A percentile compares a stretch with the other conserved stretches of the same genome.
Evolutionary conservation across 129 eudicot genomes (phyloP).

Genomic region (Pseudognaphalium luteoalbum): DNA sequence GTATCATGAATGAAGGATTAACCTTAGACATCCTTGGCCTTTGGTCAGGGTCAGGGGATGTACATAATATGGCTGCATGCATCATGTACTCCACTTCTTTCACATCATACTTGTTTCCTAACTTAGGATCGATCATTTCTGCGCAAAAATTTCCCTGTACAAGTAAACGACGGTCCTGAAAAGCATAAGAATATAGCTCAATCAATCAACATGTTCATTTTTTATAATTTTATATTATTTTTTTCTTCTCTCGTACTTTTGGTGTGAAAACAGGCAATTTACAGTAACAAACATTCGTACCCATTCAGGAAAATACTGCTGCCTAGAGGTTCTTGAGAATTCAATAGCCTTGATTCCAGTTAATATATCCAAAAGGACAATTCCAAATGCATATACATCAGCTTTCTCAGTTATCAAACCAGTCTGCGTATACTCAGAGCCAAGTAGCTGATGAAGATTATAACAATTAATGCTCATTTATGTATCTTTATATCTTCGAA

Average conservation of each 20-base stretch:
- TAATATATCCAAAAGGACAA: conserved; percentile 50
- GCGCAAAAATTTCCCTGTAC: conserved; percentile 16
- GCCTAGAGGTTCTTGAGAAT: conserved; percentile 39
- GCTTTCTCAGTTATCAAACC: conserved; percentile 70
- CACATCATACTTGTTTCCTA: conserved; percentile 35
- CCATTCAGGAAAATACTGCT: conserved; percentile 36
- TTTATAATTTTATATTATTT: not conserved
- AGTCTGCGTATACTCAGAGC: conserved; percentile 49
- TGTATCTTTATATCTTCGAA: not conserved
- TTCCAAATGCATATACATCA: conserved; percentile 56
- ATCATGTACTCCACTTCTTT: conserved; percentile 44
- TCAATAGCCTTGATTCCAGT: conserved; percentile 49
- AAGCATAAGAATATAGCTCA: not conserved
- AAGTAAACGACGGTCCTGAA: conserved; percentile 40
- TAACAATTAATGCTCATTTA: not conserved
- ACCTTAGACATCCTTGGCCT: conserved; percentile 61
- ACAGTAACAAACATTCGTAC: conserved; percentile 15
- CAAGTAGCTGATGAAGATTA: conserved; percentile 37
- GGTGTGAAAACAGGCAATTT: not conserved
- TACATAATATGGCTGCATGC: conserved; percentile 42
- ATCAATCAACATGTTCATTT: not conserved
- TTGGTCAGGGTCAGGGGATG: conserved; percentile 42
- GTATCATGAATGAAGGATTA: no score
- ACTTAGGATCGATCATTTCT: conserved; percentile 39
- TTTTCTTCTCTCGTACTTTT: no score